Evolutionary conservation across 495 filamentous ascomycete species (phyloP), one percentile per base, ranked within the genome.

Genomic region (Hypoxylon crocopeplum): DNA sequence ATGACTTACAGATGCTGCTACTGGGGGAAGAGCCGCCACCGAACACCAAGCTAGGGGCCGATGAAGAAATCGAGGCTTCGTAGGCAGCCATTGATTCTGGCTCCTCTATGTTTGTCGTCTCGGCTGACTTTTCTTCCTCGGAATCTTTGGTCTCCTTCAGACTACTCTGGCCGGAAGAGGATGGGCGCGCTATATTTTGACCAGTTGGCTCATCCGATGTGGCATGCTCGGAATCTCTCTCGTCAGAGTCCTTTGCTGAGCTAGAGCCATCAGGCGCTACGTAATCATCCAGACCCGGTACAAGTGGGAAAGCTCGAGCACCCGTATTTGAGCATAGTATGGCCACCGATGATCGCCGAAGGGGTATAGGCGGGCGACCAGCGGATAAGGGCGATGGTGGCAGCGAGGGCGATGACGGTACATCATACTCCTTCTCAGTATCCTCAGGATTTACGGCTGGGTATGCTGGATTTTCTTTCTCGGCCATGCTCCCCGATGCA

Each of bases 21-120:
- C 66, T 64, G 15, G 71, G 72, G 22, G 75, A 77, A 2, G 73
- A 69, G 7, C 64, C 68, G 13, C 46, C 56, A 19, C 75, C 72
- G 15, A 56, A 64, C 48, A 68, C 69, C 8, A 77, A 34, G 5
- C 58, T 75, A 15, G 75, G 75, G 13, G 75, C 76, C 7, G 74
- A 72, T 7, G 74, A 74, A 32, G 72, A 64, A 19, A 69, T 72
- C 20, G 71, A 71, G 2, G 49, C 17, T 8, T 53, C 61, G 8
- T 64, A 64, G 11, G 10, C 42, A 36, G 42, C 39, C 24, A 10
- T 20, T 20, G 39, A 25, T 36, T 41, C 51, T 22, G 5, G 27
- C 25, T 58, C 55, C 41, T 32, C 48, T 13, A 13, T 8, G 16
- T 30, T 40, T 3, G 42, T 39, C 12, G 21, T 46, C 7, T 15